These are phyloP conservation scores for Solanum habrochaites DNA, from an alignment of 257 asterid genomes.

Conservation along the genomic window DNA sequence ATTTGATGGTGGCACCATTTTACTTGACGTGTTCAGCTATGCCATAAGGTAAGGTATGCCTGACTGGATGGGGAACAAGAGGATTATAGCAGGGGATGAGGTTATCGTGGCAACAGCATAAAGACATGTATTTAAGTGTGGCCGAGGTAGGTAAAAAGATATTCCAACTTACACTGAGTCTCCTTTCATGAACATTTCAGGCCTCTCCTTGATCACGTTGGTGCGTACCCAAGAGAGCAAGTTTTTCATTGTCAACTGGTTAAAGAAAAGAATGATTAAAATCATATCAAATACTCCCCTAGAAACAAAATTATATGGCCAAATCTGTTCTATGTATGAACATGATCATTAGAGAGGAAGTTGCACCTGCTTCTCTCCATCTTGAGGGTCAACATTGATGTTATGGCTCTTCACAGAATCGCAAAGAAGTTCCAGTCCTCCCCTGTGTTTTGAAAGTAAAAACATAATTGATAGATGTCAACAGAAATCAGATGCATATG, in stretches of 20 bases:
- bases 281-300: background rate
- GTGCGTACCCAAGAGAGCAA: conserved; percentile 82
- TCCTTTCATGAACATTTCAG: conserved; percentile 98
- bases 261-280: background rate
- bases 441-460: conserved; percentile 27
- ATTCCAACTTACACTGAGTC: conserved; percentile 71
- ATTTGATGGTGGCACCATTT: background rate
- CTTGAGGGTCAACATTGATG: conserved; percentile 47
- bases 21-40: background rate
- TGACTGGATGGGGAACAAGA: background rate
- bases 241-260: conserved; percentile 67
- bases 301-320: background rate
- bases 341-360: background rate
- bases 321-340: background rate
- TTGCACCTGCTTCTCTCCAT: conserved; percentile 51
- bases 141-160: background rate
- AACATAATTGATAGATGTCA: background rate
- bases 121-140: background rate
- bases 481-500: background rate
- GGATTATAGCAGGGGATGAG: background rate
- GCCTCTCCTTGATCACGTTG: conserved; percentile 93
- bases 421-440: conserved; percentile 93
- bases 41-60: background rate
- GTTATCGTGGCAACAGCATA: background rate
- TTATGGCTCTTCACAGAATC: conserved; percentile 76